Conservation (phyloP, 495 filamentous ascomycete genomes). For the Penicillium goetzii region DNA sequence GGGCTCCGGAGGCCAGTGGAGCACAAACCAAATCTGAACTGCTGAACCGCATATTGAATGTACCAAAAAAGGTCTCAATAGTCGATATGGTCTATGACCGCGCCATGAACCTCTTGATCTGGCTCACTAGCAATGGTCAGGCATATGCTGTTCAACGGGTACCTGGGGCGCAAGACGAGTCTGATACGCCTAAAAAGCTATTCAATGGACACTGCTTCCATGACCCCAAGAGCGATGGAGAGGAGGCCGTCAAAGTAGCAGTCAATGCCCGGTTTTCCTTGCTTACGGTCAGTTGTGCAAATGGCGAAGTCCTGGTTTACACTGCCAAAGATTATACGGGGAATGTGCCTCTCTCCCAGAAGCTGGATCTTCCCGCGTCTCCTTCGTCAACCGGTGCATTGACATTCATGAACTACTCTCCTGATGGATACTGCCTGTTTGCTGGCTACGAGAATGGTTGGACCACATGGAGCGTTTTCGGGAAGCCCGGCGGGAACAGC, state of each 20-base stretch:
- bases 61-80: slow-evolving; percentile 75
- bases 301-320: slow-evolving; percentile 83
- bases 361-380: slow-evolving; percentile 68
- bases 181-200: slow-evolving; percentile 59
- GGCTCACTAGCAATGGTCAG: slow-evolving; percentile 88
- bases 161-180: slow-evolving; percentile 34
- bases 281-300: slow-evolving; percentile 81
- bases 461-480: slow-evolving; percentile 96
- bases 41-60: slow-evolving; percentile 81
- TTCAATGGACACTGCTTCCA: slow-evolving; percentile 95
- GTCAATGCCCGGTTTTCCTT: slow-evolving; percentile 95
- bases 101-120: slow-evolving; percentile 94
- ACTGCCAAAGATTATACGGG: slow-evolving; percentile 90
- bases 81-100: slow-evolving; percentile 92
- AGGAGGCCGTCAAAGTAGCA: slow-evolving; percentile 70
- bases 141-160: slow-evolving; percentile 89
- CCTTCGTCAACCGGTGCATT: slow-evolving; percentile 65
- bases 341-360: slow-evolving; percentile 89
- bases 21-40: slow-evolving; percentile 91
- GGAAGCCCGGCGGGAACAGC: slow-evolving; percentile 81
- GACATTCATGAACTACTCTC: slow-evolving; percentile 82
- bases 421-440: slow-evolving; percentile 96
- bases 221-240: slow-evolving; percentile 58
- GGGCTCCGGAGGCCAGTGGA: slow-evolving; percentile 80
- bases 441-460: slow-evolving; percentile 92